Evolutionary conservation across 2,329 filamentous ascomycete species (phyloP).

Genomic region (Fusarium tanahbumbuense): DNA sequence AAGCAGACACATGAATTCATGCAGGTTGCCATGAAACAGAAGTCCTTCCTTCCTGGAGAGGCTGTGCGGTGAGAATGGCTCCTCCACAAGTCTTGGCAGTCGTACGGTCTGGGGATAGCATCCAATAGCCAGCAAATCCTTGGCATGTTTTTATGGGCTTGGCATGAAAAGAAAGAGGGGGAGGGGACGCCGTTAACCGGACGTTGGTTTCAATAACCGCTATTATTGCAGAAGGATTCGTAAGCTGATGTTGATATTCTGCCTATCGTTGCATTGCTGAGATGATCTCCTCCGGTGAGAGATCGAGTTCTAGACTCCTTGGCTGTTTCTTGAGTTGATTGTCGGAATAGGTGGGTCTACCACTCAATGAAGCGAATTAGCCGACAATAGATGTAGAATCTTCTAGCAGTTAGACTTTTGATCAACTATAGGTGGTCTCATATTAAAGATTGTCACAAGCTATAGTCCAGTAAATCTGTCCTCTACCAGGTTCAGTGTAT

Average conservation of each 20-base stretch:
- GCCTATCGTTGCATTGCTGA: background rate
- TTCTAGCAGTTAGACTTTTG: background rate
- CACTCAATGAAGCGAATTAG: background rate
- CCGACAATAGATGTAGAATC: background rate
- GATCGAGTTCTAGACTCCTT: background rate
- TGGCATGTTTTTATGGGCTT: constrained; percentile 12
- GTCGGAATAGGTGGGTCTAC: background rate
- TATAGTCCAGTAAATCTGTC: background rate
- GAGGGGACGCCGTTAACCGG: background rate
- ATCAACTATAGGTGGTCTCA: background rate
- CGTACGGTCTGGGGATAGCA: background rate
- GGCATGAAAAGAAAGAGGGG: background rate
- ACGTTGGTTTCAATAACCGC: background rate
- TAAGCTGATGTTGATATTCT: background rate
- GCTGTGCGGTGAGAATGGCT: constrained; percentile 13
- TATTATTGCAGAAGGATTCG: background rate
- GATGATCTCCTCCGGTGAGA: background rate
- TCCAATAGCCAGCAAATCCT: constrained; percentile 13
- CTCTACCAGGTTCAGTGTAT: background rate
- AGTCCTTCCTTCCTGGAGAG: background rate
- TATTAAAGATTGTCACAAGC: background rate
- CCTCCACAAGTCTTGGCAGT: constrained; percentile 17
- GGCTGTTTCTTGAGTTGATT: background rate
- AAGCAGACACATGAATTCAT: background rate
- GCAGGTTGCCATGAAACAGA: background rate